Percentiles rank a stretch among this genome's conserved stretches.
phyloP scores from a whole-genome alignment of 2,329 filamentous ascomycete species.

The Colletotrichum melonis region DNA sequence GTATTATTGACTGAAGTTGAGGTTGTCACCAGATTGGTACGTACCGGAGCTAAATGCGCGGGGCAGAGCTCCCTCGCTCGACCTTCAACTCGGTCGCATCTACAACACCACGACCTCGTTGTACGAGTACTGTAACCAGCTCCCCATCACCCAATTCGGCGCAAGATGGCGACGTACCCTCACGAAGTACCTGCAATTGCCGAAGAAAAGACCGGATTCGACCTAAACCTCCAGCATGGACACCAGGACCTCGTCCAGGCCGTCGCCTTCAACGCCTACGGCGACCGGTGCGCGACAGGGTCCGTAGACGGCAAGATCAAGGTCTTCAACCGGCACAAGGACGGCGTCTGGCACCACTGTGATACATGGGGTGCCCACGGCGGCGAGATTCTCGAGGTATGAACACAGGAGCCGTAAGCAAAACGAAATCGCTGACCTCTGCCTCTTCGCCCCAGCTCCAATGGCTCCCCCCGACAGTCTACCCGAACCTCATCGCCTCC shows the following conservation, averaged over 20 bases:
- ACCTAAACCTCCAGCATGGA: constrained; percentile 76
- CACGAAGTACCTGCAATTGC: constrained; percentile 45
- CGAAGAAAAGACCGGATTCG: constrained; percentile 62
- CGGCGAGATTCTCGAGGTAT: constrained; percentile 87
- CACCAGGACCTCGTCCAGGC: constrained; percentile 86
- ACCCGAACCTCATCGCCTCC: constrained; percentile 85
- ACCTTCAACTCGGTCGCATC: not conserved
- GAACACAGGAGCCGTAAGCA: constrained; percentile 27
- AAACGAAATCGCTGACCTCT: not conserved
- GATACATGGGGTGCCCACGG: constrained; percentile 93
- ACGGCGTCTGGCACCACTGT: constrained; percentile 80
- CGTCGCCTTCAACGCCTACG: constrained; percentile 91
- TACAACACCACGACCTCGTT: not conserved
- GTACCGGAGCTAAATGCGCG: not conserved
- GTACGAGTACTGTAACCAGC: not conserved
- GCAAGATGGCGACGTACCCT: constrained; percentile 29
- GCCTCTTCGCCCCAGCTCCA: constrained; percentile 70
- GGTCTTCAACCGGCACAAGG: constrained; percentile 87
- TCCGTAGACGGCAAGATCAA: constrained; percentile 94
- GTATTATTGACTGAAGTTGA: not conserved
- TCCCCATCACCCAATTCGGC: constrained; percentile 60
- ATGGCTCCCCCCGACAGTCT: constrained; percentile 92
- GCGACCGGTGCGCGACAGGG: constrained; percentile 89
- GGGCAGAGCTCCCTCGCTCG: not conserved
- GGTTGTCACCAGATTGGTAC: not conserved